Base-by-base conservation (phyloP, 805 yeast genomes). In the Ogataea chonburiensis region DNA sequence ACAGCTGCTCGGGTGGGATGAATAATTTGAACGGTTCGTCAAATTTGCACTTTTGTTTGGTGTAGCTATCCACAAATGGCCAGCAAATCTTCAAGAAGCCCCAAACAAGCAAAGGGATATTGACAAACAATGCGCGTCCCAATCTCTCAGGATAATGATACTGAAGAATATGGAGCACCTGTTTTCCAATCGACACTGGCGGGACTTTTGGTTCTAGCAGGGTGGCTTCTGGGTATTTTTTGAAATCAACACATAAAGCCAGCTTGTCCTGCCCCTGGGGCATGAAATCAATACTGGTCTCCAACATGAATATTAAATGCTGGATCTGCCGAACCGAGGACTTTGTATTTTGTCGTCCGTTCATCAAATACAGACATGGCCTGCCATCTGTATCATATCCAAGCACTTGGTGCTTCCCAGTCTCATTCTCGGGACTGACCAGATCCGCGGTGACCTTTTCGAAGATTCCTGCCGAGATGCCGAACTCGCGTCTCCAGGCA, bases 261-360 rank as follows among this genome's bases (percentile, higher is more conserved):
- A 93, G 66, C 25, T 91, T 82, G 60, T 89, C 98, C 64, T 93
- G 98, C 18, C 97, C 97, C 1, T 84, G 75, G 1, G 97, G 96
- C 97, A 93, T 91, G 60, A 75, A 85, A 59, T 87, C 94, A 36
- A 91, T 88, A 30, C 86, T 95, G 40, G 87, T 74, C 61, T 93
- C 98, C 37, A 93, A 71, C 94, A 86, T 83, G 66, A 72, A 91
- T 6, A 93, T 96, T 59, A 93, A 68, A 59, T 86, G 96, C 63
- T 93, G 95, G 16, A 93, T 95, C 58, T 93, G 98, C 52, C 89
- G 75, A 42, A 78, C 79, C 2, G 93, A 77, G 1, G 96, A 75
- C 52, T 86, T 84, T n/a, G 98, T 93, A 66, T 93, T 93, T 64
- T 93, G 98, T 54, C 95, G 76, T n/a, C 98, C 97, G 2, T 91